phyloP scores from a whole-genome alignment of 2,329 filamentous ascomycete genomes.

The Arachnomyces sp. region DNA sequence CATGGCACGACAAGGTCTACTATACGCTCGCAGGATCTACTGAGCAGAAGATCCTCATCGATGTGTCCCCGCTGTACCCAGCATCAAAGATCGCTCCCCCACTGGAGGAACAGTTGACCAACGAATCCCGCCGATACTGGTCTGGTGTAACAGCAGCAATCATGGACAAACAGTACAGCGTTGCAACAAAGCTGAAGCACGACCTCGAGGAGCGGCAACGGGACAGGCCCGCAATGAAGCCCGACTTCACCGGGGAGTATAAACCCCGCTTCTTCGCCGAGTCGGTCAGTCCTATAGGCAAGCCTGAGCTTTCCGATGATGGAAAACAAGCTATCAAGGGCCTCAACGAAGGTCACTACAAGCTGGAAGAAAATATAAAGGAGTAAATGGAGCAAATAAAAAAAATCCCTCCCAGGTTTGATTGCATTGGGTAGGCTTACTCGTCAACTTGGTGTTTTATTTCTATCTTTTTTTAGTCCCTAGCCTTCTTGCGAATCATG shows the following conservation, averaged over 20 bases:
- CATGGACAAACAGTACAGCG: conserved; percentile 66
- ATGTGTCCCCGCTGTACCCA: conserved; percentile 74
- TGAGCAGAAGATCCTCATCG: conserved; percentile 66
- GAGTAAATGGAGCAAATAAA: conserved; percentile 24
- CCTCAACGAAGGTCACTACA: conserved; percentile 45
- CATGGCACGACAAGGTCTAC: conserved; percentile 68
- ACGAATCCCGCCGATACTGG: conserved; percentile 89
- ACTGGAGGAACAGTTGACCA: conserved; percentile 66
- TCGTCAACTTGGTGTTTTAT: conserved; percentile 12
- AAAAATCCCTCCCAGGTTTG: conserved; percentile 10
- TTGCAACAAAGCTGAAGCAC: conserved; percentile 78
- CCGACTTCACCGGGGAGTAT: conserved; percentile 62
- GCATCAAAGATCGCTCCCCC: conserved; percentile 73
- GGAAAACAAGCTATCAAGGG: conserved; percentile 51
- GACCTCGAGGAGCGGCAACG: conserved; percentile 88
- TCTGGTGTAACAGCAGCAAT: conserved; percentile 80
- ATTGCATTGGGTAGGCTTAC: conserved; percentile 2
- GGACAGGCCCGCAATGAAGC: conserved; percentile 71
- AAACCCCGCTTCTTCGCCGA: conserved; percentile 78
- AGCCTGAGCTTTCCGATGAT: conserved; percentile 55
- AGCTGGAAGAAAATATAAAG: conserved; percentile 34
- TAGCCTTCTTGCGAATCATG: no score
- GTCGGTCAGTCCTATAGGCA: conserved; percentile 50
- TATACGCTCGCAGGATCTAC: conserved; percentile 44
- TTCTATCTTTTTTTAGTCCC: conserved; percentile 5